Conservation (phyloP, 371 early-diverging fungal genomes). For the Thermomucor indicae-seudaticae region DNA sequence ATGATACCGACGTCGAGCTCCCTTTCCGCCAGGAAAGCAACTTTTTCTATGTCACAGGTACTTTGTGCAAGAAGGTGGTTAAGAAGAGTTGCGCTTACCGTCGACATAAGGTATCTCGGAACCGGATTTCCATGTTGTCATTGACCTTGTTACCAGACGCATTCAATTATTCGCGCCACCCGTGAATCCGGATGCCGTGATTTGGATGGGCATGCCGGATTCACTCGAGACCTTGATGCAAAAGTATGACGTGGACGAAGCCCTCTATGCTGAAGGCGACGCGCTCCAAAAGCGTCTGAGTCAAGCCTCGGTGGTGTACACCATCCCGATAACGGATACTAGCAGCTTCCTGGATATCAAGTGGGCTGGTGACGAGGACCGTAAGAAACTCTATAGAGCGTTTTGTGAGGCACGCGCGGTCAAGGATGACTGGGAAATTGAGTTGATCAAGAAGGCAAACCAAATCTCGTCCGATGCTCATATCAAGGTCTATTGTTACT, state of each 20-base stretch:
- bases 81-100: not conserved
- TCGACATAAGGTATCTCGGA: conserved; percentile 54
- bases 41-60: conserved; percentile 70
- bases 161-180: conserved; percentile 67
- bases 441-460: conserved; percentile 72
- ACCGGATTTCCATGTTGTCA: conserved; percentile 71
- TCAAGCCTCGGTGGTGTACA: conserved; percentile 31
- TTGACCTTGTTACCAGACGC: conserved; percentile 61
- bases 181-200: conserved; percentile 69
- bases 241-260: conserved; percentile 64
- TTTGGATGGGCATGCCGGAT: conserved; percentile 80
- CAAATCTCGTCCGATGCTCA: conserved; percentile 79
- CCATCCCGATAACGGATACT: conserved; percentile 26
- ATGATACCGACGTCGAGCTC: conserved; percentile 73
- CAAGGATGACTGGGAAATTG: conserved; percentile 78
- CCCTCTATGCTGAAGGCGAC: conserved; percentile 47
- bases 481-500: conserved; percentile 27
- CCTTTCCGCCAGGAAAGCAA: conserved; percentile 85
- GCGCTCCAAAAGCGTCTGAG: conserved; percentile 16
- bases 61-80: not conserved
- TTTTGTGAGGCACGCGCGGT: conserved; percentile 74
- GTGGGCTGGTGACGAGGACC: conserved; percentile 21
- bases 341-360: conserved; percentile 5
- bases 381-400: conserved; percentile 46
- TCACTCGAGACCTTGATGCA: conserved; percentile 41